These are phyloP conservation scores for Pythium phragmitis DNA, from an alignment of 352 stramenopile genomes.

Conservation along the genomic window DNA sequence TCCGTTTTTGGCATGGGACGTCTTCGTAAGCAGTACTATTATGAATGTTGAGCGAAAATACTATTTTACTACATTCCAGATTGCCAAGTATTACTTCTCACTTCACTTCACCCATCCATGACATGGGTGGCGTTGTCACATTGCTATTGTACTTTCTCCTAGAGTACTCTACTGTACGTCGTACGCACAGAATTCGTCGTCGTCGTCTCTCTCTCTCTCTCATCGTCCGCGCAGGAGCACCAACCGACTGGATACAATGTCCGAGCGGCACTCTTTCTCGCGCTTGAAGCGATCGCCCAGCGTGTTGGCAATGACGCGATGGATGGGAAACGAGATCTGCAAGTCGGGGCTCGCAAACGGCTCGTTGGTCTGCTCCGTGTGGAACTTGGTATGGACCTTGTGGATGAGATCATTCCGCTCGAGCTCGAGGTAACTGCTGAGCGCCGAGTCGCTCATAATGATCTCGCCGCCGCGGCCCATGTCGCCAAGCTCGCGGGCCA, in stretches of 20 bases:
- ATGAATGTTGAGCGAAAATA: too few species aligned
- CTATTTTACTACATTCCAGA: too few species aligned
- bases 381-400: conserved; percentile 24
- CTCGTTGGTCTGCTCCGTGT: conserved; percentile 6
- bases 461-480: conserved; percentile 66
- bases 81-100: too few species aligned
- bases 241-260: conserved; percentile 20
- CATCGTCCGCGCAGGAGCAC: conserved; percentile 22
- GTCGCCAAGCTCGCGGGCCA: conserved; percentile 66
- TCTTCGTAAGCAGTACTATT: too few species aligned
- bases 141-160: too few species aligned
- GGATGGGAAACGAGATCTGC: conserved; percentile 19
- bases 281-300: conserved; percentile 26
- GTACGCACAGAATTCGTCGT: too few species aligned
- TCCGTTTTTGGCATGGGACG: too few species aligned
- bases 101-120: too few species aligned
- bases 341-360: conserved; percentile 21
- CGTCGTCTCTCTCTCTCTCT: not conserved
- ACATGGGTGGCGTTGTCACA: too few species aligned
- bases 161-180: too few species aligned
- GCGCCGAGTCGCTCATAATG: conserved; percentile 57
- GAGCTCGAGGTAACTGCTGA: conserved; percentile 42
- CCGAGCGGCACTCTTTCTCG: conserved; percentile 23
- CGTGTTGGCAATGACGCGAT: conserved; percentile 18
- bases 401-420: conserved; percentile 25